Conservation (phyloP, 345 rosid genomes). For the Citrus reticulata region DNA sequence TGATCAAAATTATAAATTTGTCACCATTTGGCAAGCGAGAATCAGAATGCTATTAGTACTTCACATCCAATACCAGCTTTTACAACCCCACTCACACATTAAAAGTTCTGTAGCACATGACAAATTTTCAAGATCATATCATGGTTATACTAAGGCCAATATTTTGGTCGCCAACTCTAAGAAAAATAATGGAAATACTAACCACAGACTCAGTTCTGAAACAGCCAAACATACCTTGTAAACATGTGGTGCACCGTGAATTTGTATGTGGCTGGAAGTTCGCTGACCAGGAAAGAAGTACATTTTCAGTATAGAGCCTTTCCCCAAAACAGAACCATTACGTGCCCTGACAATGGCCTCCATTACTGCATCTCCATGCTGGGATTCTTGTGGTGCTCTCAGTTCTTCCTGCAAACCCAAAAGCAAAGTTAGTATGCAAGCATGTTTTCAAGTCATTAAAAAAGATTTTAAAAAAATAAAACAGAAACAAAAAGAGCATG, state of each 20-base stretch:
- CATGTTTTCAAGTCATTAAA: not conserved
- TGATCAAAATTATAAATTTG: not conserved
- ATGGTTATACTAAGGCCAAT: not conserved
- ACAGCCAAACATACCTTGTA: conserved; percentile 52
- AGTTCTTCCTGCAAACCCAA: conserved; percentile 60
- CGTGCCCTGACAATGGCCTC: conserved; percentile 86
- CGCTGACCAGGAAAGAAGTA: conserved; percentile 93
- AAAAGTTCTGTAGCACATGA: not conserved
- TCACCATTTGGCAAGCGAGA: not conserved
- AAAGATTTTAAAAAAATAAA: not conserved
- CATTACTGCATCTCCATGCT: conserved; percentile 96
- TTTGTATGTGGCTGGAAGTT: conserved; percentile 79
- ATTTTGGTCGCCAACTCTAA: not conserved
- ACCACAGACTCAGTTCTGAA: not conserved
- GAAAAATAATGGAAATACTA: not conserved
- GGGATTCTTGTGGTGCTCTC: conserved; percentile 79
- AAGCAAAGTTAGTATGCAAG: conserved; percentile 9
- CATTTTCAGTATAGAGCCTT: conserved; percentile 85
- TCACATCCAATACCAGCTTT: not conserved
- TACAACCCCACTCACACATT: not conserved
- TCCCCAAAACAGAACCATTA: conserved; percentile 86
- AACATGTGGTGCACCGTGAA: conserved; percentile 90
- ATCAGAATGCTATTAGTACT: not conserved
- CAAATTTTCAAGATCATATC: not conserved
- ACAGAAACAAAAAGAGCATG: not conserved